Conservation (phyloP, 148 eudicot species). For the Mesembryanthemum crystallinum region DNA sequence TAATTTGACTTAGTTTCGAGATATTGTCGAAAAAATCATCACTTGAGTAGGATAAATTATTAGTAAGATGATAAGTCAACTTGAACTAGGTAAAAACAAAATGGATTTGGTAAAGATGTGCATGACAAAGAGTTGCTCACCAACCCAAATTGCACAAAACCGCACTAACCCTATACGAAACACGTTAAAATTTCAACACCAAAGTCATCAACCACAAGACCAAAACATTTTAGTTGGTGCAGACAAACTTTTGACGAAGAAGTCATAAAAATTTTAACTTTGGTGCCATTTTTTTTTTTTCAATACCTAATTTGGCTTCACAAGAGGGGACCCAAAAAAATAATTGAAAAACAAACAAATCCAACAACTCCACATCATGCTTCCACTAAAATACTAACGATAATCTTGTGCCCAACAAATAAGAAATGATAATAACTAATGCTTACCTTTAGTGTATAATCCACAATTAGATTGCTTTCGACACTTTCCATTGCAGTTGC, state of each 20-base stretch:
- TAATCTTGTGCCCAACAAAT: no score
- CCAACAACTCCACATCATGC: no score
- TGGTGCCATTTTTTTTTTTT: constrained; percentile 9
- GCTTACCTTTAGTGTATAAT: constrained; percentile 83
- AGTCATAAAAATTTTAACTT: constrained; percentile 11
- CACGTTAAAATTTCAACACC: neutral
- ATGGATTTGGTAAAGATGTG: no score
- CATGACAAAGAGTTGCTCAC: constrained; percentile 25
- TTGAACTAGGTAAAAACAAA: no score
- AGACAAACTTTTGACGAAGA: constrained; percentile 1
- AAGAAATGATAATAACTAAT: neutral
- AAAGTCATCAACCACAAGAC: neutral
- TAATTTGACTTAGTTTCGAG: neutral
- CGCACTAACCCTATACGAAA: neutral
- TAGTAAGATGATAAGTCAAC: no score
- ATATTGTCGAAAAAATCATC: neutral
- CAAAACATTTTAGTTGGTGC: constrained; percentile 13
- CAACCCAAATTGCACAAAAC: constrained; percentile 25
- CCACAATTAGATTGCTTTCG: constrained; percentile 82
- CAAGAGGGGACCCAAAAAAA: neutral
- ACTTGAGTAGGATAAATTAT: neutral
- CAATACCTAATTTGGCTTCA: constrained; percentile 15
- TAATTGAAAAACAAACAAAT: neutral
- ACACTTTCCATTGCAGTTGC: constrained; percentile 93
- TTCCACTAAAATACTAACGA: neutral